These are phyloP conservation scores for Dionaea muscipula DNA, from an alignment of 179 eudicot species.

Conservation along the genomic window DNA sequence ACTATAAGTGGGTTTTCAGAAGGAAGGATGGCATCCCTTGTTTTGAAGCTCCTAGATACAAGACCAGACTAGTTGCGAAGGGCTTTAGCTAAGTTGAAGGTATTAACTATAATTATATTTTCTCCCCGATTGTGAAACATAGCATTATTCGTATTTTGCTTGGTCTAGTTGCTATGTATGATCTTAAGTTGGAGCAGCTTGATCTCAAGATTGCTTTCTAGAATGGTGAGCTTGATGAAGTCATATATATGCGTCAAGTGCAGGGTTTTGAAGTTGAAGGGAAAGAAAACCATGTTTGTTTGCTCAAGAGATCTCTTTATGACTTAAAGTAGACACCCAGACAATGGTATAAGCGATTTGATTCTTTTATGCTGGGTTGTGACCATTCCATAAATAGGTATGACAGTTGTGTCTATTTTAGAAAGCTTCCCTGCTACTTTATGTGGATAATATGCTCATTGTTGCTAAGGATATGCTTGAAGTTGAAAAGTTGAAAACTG, in stretches of 20 bases:
- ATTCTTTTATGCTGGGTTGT: constrained; percentile 6
- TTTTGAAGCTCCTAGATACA: background rate
- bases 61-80: constrained; percentile 4
- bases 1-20: background rate
- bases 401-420: constrained; percentile 7
- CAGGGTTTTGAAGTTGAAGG: background rate
- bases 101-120: constrained; percentile 6
- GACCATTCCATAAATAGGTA: background rate
- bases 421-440: background rate
- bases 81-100: constrained; percentile 2
- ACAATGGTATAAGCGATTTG: constrained; percentile 8
- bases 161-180: background rate
- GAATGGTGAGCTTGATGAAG: background rate
- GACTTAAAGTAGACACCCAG: constrained; percentile 8
- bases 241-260: constrained; percentile 3
- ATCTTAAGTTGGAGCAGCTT: background rate
- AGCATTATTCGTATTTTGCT: constrained; percentile 1
- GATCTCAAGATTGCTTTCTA: background rate
- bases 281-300: constrained; percentile 7
- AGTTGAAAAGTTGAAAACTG: too few species aligned
- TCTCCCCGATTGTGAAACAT: constrained; percentile 6
- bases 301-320: constrained; percentile 11
- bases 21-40: too few species aligned
- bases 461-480: too few species aligned
- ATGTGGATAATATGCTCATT: constrained; percentile 10